Conservation (phyloP, 805 yeast genomes). For the Sungouiella thailandica region DNA sequence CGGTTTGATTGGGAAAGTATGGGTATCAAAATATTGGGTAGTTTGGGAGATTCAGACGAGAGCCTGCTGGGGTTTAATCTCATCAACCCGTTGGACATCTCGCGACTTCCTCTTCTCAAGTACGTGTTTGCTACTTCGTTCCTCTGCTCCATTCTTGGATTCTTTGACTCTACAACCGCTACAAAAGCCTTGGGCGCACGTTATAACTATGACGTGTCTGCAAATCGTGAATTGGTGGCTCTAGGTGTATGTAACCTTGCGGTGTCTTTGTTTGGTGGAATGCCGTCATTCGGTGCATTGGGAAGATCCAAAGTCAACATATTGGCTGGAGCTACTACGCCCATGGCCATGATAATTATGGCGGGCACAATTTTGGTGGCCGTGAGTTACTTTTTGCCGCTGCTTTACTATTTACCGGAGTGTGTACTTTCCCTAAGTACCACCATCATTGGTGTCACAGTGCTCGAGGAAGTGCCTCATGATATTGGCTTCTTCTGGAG, state of each 20-base stretch:
- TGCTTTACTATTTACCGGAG: slow-evolving; percentile 23
- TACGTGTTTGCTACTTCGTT: slow-evolving; percentile 26
- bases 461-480: slow-evolving; percentile 49
- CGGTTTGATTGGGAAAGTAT: slow-evolving; percentile 18
- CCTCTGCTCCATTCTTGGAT: slow-evolving; percentile 29
- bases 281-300: slow-evolving; percentile 33
- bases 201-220: slow-evolving; percentile 27
- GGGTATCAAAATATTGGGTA: slow-evolving; percentile 30
- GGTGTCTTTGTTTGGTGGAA: slow-evolving; percentile 25
- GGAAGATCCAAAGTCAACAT: slow-evolving; percentile 28
- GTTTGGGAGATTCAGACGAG: slow-evolving; percentile 11
- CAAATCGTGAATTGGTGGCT: slow-evolving; percentile 31
- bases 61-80: slow-evolving; percentile 1
- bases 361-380: slow-evolving; percentile 23
- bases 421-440: slow-evolving; percentile 33
- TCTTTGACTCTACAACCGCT: slow-evolving; percentile 33
- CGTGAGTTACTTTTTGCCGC: slow-evolving; percentile 21
- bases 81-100: slow-evolving; percentile 20
- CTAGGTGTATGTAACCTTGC: slow-evolving; percentile 26
- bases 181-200: slow-evolving; percentile 27
- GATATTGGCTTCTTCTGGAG: slow-evolving; percentile 18
- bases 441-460: slow-evolving; percentile 46
- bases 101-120: slow-evolving; percentile 19
- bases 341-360: slow-evolving; percentile 35
- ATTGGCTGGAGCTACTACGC: slow-evolving; percentile 44